Conservation (phyloP, 73 alveolate genomes). For the Blepharisma stoltei region DNA sequence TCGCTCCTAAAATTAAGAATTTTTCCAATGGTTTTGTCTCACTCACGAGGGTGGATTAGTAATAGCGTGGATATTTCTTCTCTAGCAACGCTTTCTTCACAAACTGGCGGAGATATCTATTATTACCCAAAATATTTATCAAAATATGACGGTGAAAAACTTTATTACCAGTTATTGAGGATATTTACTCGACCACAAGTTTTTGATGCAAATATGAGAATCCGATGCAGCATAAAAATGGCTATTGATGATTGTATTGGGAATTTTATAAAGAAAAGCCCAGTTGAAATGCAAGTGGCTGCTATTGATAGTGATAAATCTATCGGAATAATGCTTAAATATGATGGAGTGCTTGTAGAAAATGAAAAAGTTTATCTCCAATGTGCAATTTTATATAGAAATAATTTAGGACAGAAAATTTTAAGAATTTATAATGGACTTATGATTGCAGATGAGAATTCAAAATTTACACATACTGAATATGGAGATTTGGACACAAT, state of each 20-base stretch:
- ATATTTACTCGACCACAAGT: slow-evolving; percentile 48
- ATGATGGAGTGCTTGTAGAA: slow-evolving; percentile 40
- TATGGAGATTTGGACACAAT: slow-evolving; percentile 46
- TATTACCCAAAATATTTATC: neutral
- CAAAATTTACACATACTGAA: slow-evolving; percentile 26
- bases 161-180: slow-evolving; percentile 45
- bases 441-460: slow-evolving; percentile 28
- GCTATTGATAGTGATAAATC: slow-evolving; percentile 60
- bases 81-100: neutral
- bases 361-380: slow-evolving; percentile 30
- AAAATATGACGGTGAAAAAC: neutral
- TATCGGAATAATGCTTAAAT: slow-evolving; percentile 37
- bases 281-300: slow-evolving; percentile 46
- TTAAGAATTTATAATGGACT: slow-evolving; percentile 45
- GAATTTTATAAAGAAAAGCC: slow-evolving; percentile 25
- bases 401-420: slow-evolving; percentile 42
- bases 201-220: slow-evolving; percentile 43
- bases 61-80: neutral
- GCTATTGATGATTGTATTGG: slow-evolving; percentile 50
- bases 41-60: slow-evolving; percentile 10
- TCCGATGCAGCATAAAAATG: slow-evolving; percentile 40
- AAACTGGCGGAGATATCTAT: slow-evolving; percentile 9
- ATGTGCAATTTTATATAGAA: slow-evolving; percentile 55
- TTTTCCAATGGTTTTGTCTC: neutral
- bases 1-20: neutral